A percentile compares a stretch with the other conserved stretches of the same genome.
Evolutionary conservation across 257 asterid genomes (phyloP).

Genomic region (Leonotis leonurus): DNA sequence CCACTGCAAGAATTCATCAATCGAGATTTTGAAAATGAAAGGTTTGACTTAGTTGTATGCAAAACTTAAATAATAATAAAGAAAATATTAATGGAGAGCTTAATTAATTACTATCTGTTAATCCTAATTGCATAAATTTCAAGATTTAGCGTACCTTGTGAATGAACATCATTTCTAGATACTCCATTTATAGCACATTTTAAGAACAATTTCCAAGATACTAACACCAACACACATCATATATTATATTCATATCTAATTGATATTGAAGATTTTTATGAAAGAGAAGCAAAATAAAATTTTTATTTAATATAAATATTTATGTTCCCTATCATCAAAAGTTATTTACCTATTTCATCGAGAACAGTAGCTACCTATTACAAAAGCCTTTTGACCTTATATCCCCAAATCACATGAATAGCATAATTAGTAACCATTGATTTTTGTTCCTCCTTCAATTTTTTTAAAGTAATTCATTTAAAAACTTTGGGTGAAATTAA

Average conservation of each 20-base stretch:
- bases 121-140: background rate
- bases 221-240: background rate
- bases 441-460: conserved; percentile 2
- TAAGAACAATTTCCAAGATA: background rate
- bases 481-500: too few species aligned
- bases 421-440: conserved; percentile 30
- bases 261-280: background rate
- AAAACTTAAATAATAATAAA: background rate
- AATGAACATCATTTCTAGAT: too few species aligned
- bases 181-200: too few species aligned
- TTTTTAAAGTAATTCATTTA: too few species aligned
- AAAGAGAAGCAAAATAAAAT: background rate
- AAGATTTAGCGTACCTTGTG: background rate
- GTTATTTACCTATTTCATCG: conserved; percentile 17
- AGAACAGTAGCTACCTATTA: conserved; percentile 23
- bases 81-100: background rate
- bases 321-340: background rate
- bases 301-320: background rate
- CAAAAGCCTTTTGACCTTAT: conserved; percentile 47
- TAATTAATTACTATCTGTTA: background rate
- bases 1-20: background rate
- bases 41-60: conserved; percentile 21
- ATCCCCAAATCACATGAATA: conserved; percentile 26
- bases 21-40: conserved; percentile 5
- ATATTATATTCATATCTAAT: background rate